A percentile compares a stretch with the other conserved stretches of the same genome.
These are phyloP conservation scores for Musa beccarii DNA, from an alignment of 176 grass and related monocot species.

Conservation along the genomic window DNA sequence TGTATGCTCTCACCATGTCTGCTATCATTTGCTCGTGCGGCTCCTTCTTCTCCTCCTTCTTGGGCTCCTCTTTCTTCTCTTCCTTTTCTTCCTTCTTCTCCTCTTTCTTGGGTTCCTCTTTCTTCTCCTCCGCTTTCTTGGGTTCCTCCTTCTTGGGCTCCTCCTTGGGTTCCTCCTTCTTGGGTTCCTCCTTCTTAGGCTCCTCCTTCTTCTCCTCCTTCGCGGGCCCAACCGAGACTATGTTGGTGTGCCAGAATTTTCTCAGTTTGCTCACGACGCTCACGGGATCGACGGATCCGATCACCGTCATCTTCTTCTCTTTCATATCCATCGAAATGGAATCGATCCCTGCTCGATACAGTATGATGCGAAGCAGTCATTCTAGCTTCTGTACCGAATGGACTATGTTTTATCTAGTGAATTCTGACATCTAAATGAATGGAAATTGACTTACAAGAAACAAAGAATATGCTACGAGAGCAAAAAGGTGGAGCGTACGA, in stretches of 20 bases:
- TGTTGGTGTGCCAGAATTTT: conserved; percentile 14
- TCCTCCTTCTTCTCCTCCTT: conserved; percentile 33
- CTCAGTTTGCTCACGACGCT: conserved; percentile 38
- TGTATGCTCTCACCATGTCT: conserved; percentile 54
- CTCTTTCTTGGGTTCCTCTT: conserved; percentile 25
- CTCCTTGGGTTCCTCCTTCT: conserved; percentile 8
- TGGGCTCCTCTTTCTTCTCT: conserved; percentile 17
- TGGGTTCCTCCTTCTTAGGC: conserved; percentile 30
- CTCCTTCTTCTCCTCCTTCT: conserved; percentile 19
- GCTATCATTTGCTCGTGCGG: conserved; percentile 29
- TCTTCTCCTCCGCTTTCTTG: conserved; percentile 8
- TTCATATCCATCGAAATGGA: conserved; percentile 59
- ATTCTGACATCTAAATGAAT: neutral
- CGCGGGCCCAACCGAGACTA: conserved; percentile 49
- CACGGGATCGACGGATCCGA: conserved; percentile 56
- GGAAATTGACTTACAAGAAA: neutral
- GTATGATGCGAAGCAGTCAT: neutral
- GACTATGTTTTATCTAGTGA: neutral
- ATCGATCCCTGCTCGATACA: conserved; percentile 43
- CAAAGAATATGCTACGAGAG: neutral
- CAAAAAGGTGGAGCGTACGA: neutral
- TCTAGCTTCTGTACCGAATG: neutral
- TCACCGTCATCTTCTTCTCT: conserved; percentile 51
- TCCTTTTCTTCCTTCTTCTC: conserved; percentile 9
- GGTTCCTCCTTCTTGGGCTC: neutral